Base-by-base conservation (phyloP, 2,329 filamentous ascomycete genomes). In the Fusarium sp. region DNA sequence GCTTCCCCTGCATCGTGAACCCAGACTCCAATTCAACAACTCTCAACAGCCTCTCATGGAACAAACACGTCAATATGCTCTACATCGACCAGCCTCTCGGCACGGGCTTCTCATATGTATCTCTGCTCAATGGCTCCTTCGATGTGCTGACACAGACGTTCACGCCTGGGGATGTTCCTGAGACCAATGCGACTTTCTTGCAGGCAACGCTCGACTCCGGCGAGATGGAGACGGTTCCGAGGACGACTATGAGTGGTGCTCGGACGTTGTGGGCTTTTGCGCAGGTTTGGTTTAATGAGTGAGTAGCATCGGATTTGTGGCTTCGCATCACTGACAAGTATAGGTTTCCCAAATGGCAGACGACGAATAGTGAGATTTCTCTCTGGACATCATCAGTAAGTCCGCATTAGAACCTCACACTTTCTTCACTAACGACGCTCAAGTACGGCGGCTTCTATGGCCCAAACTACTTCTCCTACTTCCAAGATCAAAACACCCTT, bases 391-490 rank as follows among this genome's bases (percentile, higher is more conserved):
- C 91, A 72, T 89, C 72, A 1, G 71, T 73, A n/a, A 14, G 70
- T 84, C 10, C 1, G 7, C 19, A 7, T 7, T 1, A 1, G 2
- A 6, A 7, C 3, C 6, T 6, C 2, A 6, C 4, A 3, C 8
- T 4, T 33, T 41, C 27, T 14, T 43, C 14, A 35, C 46, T 32
- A 35, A 53, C 11, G 9, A 37, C 7, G 22, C 2, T 0, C 1
- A 7, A 71, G 76, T 89, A 91, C 75, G 85, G 88, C 19, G 90
- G 90, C 6, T 86, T 87, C 61, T 92, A 90, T 70, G 90, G 87
- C 0, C 88, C 88, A 2, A 82, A 83, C 0, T 88, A 90, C 70
- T 85, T 87, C 14, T 78, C 78, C 4, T 75, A 82, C 35, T 84
- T 83, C 77, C 82, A 89, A 70, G 75, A 85, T 39, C 87, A 92